A percentile compares a stretch with the other conserved stretches of the same genome.
phyloP scores from a whole-genome alignment of 768 basidiomycete genomes.

The Russula sp. region DNA sequence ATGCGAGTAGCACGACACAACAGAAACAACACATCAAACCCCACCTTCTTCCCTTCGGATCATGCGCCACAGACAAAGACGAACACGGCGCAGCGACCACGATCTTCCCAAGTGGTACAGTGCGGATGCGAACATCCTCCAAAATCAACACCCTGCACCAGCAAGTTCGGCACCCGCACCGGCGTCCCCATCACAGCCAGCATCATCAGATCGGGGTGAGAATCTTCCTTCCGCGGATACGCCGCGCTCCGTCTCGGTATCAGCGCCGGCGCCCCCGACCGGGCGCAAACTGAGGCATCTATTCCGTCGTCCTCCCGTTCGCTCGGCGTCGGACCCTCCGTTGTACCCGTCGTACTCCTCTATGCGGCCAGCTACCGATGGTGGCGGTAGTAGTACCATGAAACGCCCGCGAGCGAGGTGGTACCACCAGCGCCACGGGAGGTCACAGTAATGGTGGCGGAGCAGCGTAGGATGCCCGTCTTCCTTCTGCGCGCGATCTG shows the following conservation, averaged over 20 bases:
- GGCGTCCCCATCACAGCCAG: neutral
- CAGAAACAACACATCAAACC: neutral
- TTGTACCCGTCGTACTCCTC: conserved; percentile 15
- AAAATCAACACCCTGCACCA: neutral
- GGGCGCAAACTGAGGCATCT: conserved; percentile 17
- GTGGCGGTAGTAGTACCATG: neutral
- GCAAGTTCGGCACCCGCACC: neutral
- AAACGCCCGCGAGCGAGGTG: conserved; percentile 22
- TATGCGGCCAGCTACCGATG: neutral
- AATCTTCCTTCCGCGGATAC: neutral
- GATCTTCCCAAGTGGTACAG: too few relatives aligned
- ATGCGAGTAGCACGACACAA: neutral
- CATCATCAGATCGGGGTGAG: neutral
- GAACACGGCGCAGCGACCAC: neutral
- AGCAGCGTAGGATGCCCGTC: too few relatives aligned
- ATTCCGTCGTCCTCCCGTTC: conserved; percentile 22
- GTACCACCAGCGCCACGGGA: too few relatives aligned
- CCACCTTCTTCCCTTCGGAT: neutral
- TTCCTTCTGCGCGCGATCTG: conserved; percentile 21
- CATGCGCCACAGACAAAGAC: neutral
- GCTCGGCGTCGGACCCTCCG: conserved; percentile 23
- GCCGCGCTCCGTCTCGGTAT: neutral
- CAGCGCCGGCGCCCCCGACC: neutral
- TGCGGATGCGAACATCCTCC: neutral
- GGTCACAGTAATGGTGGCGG: too few relatives aligned